Evolutionary conservation across 345 rosid species (phyloP).

Genomic region (Salix brachista): DNA sequence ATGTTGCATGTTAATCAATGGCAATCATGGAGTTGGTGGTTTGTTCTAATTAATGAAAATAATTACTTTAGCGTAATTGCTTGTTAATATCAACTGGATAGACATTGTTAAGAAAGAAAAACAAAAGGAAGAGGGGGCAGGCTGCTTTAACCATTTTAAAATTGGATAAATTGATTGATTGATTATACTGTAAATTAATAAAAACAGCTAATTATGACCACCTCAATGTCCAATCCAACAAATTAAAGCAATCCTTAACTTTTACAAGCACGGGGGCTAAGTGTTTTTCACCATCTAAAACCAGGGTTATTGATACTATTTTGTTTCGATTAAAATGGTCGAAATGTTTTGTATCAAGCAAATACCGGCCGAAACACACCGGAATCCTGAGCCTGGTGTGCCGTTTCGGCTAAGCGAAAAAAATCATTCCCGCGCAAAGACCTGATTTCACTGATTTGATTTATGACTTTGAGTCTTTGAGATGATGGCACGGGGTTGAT

Average conservation of each 20-base stretch:
- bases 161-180: not conserved
- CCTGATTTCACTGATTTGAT: too few relatives aligned
- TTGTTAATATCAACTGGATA: not conserved
- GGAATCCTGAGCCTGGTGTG: rapidly evolving
- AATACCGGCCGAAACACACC: too few relatives aligned
- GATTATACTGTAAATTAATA: not conserved
- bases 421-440: too few relatives aligned
- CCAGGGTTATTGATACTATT: too few relatives aligned
- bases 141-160: not conserved
- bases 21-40: not conserved
- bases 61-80: not conserved
- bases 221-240: not conserved
- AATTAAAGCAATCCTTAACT: not conserved
- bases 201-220: not conserved
- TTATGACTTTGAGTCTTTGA: too few relatives aligned
- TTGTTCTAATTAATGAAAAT: not conserved
- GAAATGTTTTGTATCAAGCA: rapidly evolving
- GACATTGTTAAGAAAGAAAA: not conserved
- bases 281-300: too few relatives aligned
- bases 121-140: not conserved
- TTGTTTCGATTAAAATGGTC: rapidly evolving
- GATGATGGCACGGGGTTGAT: too few relatives aligned
- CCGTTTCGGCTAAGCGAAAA: too few relatives aligned
- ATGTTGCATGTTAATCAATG: not conserved
- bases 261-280: too few relatives aligned